Evolutionary conservation across 1,139 yeast genomes (phyloP), one percentile per base, ranked within the genome.

Genomic region (Keqinozyma sinolaborantium): DNA sequence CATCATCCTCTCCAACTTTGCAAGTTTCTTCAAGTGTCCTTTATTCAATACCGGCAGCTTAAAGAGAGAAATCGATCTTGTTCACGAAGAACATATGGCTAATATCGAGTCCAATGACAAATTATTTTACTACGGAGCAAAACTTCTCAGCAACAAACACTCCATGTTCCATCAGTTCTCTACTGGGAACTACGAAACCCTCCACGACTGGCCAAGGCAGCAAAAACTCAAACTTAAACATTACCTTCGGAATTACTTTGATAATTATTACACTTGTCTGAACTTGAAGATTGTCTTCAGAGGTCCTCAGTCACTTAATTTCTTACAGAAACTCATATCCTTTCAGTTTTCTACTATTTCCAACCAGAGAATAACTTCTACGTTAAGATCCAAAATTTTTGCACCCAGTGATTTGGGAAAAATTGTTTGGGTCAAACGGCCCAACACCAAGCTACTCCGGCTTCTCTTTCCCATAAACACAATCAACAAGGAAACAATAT

Each of bases 251-350:
- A 28, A 40, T 1, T 68, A 62, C 44, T 71, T 56, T 35, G 27
- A 51, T 1, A 15, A 35, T 0, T 42, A 63, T 33, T 75, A 58
- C 35, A 30, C 33, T 4, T 50, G 73, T 0, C 48, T 50, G 4
- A 77, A 67, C 29, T 73, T 79, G 73, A 58, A 75, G 0, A 33
- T 82, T 20, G 84, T 81, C 2, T 43, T 83, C 2, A 65, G 72
- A 42, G 82, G 88, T 0, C 78, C 86, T 0, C 82, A 79, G 36
- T 77, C 88, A 0, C 44, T 80, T 26, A 77, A 78, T 39, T 53
- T 59, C 23, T 50, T 83, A 25, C 75, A 72, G 31, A 80, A 75
- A 43, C 37, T 77, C 13, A 79, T 77, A 0, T 29, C 63, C 2
- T 28, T 55, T 1, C 51, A 61, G 35, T 79, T 80, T 46, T 50